Conservation (phyloP, 2,329 filamentous ascomycete species). For the Fusarium redolens region DNA sequence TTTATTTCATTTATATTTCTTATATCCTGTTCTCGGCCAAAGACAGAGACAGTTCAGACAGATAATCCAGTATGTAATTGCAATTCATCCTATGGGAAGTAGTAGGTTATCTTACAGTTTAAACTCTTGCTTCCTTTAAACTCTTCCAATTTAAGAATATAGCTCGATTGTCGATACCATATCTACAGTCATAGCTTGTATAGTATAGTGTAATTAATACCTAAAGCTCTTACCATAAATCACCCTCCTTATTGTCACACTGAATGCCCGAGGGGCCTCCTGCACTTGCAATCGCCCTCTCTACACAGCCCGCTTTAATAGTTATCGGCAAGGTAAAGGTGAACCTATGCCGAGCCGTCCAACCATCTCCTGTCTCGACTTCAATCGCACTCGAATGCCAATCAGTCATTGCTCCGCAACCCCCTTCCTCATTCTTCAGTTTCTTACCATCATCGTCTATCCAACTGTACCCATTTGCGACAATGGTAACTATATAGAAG, state of each 20-base stretch:
- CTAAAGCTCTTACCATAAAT: neutral
- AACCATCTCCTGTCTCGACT: neutral
- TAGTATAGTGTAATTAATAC: rapidly evolving
- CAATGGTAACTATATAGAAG: neutral
- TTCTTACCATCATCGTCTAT: neutral
- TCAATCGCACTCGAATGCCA: neutral
- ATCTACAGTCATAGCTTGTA: neutral
- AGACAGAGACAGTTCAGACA: no score
- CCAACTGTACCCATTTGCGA: neutral
- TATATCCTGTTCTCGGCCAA: no score
- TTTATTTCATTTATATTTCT: no score
- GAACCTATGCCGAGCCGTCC: neutral
- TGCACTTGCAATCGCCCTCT: neutral
- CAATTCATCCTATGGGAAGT: no score
- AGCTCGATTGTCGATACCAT: no score
- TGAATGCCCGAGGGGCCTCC: neutral
- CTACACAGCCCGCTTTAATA: neutral
- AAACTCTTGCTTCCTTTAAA: no score
- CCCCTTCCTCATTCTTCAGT: neutral
- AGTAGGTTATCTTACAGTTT: no score
- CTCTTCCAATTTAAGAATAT: no score
- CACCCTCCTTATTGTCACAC: neutral
- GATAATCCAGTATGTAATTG: no score
- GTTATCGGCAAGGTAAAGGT: neutral
- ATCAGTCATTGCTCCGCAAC: neutral